A percentile compares a stretch with the other conserved stretches of the same genome.
phyloP scores from a whole-genome alignment of 371 early-diverging fungal species.

The Zopfochytrium polystomum region DNA sequence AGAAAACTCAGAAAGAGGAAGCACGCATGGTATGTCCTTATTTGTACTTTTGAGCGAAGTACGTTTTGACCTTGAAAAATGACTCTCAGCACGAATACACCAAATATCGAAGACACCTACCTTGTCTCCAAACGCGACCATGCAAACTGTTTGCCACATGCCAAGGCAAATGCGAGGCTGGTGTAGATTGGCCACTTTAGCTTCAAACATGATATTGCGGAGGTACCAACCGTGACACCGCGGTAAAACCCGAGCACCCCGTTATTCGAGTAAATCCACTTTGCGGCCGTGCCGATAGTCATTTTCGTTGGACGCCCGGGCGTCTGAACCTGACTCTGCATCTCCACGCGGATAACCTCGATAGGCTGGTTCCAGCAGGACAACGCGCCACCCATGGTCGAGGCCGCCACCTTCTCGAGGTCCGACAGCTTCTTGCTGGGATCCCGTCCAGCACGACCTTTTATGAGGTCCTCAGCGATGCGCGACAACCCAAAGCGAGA shows the following conservation, averaged over 20 bases:
- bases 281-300: conserved; percentile 74
- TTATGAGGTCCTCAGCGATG: conserved; percentile 75
- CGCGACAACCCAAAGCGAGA: conserved; percentile 89
- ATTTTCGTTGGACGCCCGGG: conserved; percentile 83
- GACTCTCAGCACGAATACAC: too few species aligned
- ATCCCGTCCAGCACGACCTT: conserved; percentile 32
- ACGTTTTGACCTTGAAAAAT: too few species aligned
- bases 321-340: conserved; percentile 87
- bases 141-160: conserved; percentile 93
- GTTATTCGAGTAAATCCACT: conserved; percentile 84
- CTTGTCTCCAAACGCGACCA: conserved; percentile 90
- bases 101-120: conserved; percentile 15
- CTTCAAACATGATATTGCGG: too few species aligned
- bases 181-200: too few species aligned
- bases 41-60: too few species aligned
- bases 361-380: conserved; percentile 96
- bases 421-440: conserved; percentile 42
- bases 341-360: conserved; percentile 95
- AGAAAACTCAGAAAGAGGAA: too few species aligned
- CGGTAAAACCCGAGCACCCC: conserved; percentile 91
- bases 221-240: too few species aligned
- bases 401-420: conserved; percentile 68
- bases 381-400: conserved; percentile 87
- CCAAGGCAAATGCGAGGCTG: conserved; percentile 89
- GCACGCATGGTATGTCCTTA: too few species aligned